Evolutionary conservation across 2,329 filamentous ascomycete species (phyloP).

Genomic region (Sordariomycetes sp.): DNA sequence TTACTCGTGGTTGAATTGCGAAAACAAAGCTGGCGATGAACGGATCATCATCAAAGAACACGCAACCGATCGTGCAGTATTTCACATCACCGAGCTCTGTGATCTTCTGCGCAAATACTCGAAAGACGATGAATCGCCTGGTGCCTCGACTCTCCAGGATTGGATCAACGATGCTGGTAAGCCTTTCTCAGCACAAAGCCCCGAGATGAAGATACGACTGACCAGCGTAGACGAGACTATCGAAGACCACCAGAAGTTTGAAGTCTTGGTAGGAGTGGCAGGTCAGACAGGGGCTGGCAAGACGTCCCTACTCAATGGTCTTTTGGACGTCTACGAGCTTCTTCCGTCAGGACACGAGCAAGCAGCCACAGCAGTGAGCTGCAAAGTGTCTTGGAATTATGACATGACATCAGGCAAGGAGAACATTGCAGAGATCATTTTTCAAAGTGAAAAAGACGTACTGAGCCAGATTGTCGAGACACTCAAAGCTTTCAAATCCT

Average conservation of each 20-base stretch:
- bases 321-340: constrained; percentile 10
- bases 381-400: constrained; percentile 15
- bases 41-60: background rate
- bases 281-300: background rate
- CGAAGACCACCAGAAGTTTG: background rate
- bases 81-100: background rate
- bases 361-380: constrained; percentile 17
- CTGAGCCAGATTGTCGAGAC: constrained; percentile 7
- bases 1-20: background rate
- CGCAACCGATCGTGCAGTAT: background rate
- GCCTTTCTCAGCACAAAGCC: background rate
- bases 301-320: constrained; percentile 4
- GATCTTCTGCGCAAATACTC: background rate
- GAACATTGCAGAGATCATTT: constrained; percentile 13
- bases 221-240: background rate
- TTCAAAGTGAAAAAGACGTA: constrained; percentile 9
- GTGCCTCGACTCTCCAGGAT: no score
- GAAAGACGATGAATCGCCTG: background rate
- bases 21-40: background rate
- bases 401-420: constrained; percentile 5
- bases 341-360: constrained; percentile 18
- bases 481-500: constrained; percentile 7
- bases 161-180: background rate
- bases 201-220: background rate
- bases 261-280: background rate